Evolutionary conservation across 768 basidiomycete species (phyloP), one percentile per base, ranked within the genome.

Genomic region (Calocybe indica): DNA sequence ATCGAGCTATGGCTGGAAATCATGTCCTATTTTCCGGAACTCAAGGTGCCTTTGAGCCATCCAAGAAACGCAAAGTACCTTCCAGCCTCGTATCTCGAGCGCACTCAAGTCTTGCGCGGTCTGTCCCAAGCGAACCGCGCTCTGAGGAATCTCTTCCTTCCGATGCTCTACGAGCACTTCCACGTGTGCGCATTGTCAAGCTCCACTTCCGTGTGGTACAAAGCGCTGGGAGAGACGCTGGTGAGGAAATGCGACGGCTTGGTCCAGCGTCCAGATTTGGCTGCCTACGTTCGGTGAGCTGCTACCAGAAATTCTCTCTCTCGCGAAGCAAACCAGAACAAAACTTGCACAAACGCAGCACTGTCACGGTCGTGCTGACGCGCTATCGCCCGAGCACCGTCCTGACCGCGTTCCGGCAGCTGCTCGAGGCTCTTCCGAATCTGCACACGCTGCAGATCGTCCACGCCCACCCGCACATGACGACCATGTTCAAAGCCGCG

Each of bases 111-210:
- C 8, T 54, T 69, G 10, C 58, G 66, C 1, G 59, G 64, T 5
- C 58, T 69, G 5, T 69, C 69, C 0, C 69, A 69, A 46, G 66
- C 66, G 0, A 66, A 64, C 46, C 52, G 47, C 14, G 40, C 51
- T 0, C 61, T 65, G 39, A 56, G 68, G 7, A 35, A 44, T 1
- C 41, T 62, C 0, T 68, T 67, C 39, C 52, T 65, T 3, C 62
- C 62, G 1, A 44, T 63, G 39, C 43, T 62, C 0, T 71, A 63
- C 65, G 57, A 64, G 40, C 50, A 59, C 7, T 52, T 69, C 28
- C 61, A 68, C 37, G 62, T 58, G 0, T 68, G 65, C 48, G 58
- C 57, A 4, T 50, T 43, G 2, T 13, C 30, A 13, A 48, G 34
- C 10, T 11, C 46, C 22, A 29, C 46, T 28, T 47, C 43, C 9